phyloP scores from a whole-genome alignment of 2,329 filamentous ascomycete genomes.

The Diaporthe amygdali region DNA sequence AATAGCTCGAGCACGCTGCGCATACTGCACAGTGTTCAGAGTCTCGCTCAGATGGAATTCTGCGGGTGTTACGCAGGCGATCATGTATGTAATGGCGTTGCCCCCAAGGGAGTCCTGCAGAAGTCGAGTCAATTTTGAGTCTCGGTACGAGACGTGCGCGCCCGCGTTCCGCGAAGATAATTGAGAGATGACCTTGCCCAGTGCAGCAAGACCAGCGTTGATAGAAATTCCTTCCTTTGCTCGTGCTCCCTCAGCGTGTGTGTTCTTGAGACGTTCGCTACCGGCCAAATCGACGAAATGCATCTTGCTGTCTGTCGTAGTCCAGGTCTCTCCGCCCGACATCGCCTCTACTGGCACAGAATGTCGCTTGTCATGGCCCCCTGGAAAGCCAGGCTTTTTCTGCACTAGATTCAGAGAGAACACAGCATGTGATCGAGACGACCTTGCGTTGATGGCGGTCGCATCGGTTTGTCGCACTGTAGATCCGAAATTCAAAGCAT shows the following conservation, averaged over 20 bases:
- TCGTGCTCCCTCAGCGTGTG: slow-evolving; percentile 90
- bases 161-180: slow-evolving; percentile 87
- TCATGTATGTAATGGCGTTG: slow-evolving; percentile 99
- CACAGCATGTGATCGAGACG: slow-evolving; percentile 95
- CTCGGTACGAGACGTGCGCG: slow-evolving; percentile 94
- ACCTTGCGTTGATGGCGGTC: slow-evolving; percentile 96
- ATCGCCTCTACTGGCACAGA: slow-evolving; percentile 86
- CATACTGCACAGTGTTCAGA: slow-evolving; percentile 96
- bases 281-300: slow-evolving; percentile 98
- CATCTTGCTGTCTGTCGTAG: slow-evolving; percentile 96
- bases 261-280: slow-evolving; percentile 96
- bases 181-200: slow-evolving; percentile 98
- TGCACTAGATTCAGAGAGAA: slow-evolving; percentile 95
- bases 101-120: slow-evolving; percentile 96
- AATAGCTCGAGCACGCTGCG: slow-evolving; percentile 92
- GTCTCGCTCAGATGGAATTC: slow-evolving; percentile 98
- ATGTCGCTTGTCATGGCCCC: slow-evolving; percentile 77
- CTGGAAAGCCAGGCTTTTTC: slow-evolving; percentile 67
- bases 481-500: slow-evolving; percentile 89
- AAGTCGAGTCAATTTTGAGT: slow-evolving; percentile 94
- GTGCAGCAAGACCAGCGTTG: slow-evolving; percentile 90
- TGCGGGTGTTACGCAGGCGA: slow-evolving; percentile 95
- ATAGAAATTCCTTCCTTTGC: slow-evolving; percentile 98
- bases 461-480: slow-evolving; percentile 95
- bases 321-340: slow-evolving; percentile 68